A percentile compares a stretch with the other conserved stretches of the same genome.
Evolutionary conservation across 2,329 filamentous ascomycete species (phyloP).

Genomic region (Parastagonospora avenae): DNA sequence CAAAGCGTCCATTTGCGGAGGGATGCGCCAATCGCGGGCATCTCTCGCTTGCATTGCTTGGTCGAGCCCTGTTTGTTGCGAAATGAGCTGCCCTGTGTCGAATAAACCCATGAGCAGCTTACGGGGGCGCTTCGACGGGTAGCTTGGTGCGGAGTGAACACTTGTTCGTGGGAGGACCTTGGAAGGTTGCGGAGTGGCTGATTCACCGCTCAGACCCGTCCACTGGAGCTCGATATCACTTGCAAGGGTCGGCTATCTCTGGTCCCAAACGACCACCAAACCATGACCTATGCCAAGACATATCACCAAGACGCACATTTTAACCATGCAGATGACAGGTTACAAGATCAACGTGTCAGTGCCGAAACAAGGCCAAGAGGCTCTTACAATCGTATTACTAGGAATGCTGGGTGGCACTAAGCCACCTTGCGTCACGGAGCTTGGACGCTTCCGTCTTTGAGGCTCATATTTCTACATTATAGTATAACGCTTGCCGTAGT

Average conservation of each 20-base stretch:
- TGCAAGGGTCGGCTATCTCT: not conserved
- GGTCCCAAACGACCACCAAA: no score
- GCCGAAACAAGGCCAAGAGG: no score
- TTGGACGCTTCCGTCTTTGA: no score
- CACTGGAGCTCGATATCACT: not conserved
- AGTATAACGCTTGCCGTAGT: no score
- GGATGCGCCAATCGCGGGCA: slow-evolving; percentile 46
- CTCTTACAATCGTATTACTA: no score
- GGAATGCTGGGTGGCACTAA: no score
- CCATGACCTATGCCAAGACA: slow-evolving; percentile 7
- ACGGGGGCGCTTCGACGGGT: not conserved
- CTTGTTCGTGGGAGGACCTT: slow-evolving; percentile 22
- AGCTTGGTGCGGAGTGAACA: slow-evolving; percentile 18
- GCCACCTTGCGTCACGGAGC: no score
- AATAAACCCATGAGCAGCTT: slow-evolving; percentile 15
- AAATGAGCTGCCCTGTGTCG: slow-evolving; percentile 19
- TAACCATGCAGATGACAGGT: no score
- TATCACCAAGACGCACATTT: not conserved
- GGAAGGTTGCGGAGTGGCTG: slow-evolving; percentile 6
- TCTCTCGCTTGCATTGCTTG: slow-evolving; percentile 47
- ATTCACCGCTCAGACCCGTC: slow-evolving; percentile 16
- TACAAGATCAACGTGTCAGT: not conserved
- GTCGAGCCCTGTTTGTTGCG: slow-evolving; percentile 29
- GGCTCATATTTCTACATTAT: no score
- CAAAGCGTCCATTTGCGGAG: slow-evolving; percentile 44